Evolutionary conservation across 805 yeast species (phyloP).

Genomic region (Kodamaea neixiangensis): DNA sequence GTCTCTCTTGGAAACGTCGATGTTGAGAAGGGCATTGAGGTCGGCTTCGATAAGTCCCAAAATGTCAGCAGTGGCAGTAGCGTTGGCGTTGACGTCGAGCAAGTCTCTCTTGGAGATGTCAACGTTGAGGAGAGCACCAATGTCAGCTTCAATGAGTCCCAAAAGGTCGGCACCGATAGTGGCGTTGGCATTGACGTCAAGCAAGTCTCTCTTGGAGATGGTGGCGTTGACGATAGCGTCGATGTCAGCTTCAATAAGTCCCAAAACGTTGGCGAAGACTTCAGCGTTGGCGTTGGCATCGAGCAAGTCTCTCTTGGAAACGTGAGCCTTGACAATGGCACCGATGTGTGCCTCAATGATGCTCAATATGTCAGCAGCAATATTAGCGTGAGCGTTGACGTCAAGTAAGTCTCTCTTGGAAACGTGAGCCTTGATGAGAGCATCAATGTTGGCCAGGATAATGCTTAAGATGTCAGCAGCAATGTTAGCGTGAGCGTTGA

Average conservation of each 20-base stretch:
- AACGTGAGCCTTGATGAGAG: not conserved
- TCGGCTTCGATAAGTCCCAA: constrained; percentile 5
- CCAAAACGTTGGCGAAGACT: not conserved
- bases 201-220: constrained; percentile 6
- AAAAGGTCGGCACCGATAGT: constrained; percentile 1
- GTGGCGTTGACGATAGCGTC: constrained; percentile 3
- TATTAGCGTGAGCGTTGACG: constrained; percentile 2
- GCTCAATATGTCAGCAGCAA: constrained; percentile 4
- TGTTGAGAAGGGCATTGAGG: constrained; percentile 2
- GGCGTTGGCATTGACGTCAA: constrained; percentile 1
- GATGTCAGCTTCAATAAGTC: constrained; percentile 1
- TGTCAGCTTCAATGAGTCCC: not conserved
- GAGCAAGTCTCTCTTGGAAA: constrained; percentile 8
- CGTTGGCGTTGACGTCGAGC: constrained; percentile 4
- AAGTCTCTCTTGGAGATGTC: constrained; percentile 2
- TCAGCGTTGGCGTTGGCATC: not conserved
- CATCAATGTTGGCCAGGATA: not conserved
- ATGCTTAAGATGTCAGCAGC: constrained; percentile 3
- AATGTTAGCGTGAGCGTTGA: constrained; percentile 1
- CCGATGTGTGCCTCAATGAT: constrained; percentile 5
- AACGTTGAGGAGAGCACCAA: not conserved
- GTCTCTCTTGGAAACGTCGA: constrained; percentile 7
- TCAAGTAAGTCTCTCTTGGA: constrained; percentile 6
- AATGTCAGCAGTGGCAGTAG: constrained; percentile 1
- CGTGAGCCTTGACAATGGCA: not conserved